phyloP scores from a whole-genome alignment of 2,329 filamentous ascomycete species.

The Drechmeria coniospora region DNA sequence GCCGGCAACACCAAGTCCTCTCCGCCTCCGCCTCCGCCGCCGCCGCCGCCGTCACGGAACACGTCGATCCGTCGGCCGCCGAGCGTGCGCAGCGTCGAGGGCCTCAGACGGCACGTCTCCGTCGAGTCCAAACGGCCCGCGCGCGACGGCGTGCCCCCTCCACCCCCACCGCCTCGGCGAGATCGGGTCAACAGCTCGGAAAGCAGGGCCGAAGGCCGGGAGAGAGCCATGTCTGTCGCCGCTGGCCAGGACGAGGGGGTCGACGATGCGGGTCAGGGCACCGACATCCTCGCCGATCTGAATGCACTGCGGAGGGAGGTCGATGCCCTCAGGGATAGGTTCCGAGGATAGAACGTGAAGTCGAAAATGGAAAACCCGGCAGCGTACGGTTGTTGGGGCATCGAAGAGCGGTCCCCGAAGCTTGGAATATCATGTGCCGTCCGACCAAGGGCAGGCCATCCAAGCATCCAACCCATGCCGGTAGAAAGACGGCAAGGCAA shows the following conservation, averaged over 20 bases:
- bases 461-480: no score
- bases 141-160: slow-evolving; percentile 19
- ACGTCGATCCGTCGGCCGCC: slow-evolving; percentile 27
- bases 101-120: slow-evolving; percentile 13
- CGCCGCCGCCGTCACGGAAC: slow-evolving; percentile 28
- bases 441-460: no score
- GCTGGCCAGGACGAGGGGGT: slow-evolving; percentile 7
- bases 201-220: slow-evolving; percentile 20
- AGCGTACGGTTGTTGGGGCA: no score
- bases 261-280: slow-evolving; percentile 17
- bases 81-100: slow-evolving; percentile 26
- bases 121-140: slow-evolving; percentile 11
- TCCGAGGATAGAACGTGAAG: no score
- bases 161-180: slow-evolving; percentile 34
- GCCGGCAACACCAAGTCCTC: slow-evolving; percentile 6
- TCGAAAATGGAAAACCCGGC: no score
- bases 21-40: slow-evolving; percentile 2
- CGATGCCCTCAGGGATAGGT: slow-evolving; percentile 39
- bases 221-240: slow-evolving; percentile 11
- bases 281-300: slow-evolving; percentile 57
- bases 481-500: no score
- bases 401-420: no score
- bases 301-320: slow-evolving; percentile 60
- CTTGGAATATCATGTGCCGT: no score
- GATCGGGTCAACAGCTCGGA: slow-evolving; percentile 30